A percentile compares a stretch with the other conserved stretches of the same genome.
Conservation (phyloP, 2,329 filamentous ascomycete species). For the Xylariaceae sp. region DNA sequence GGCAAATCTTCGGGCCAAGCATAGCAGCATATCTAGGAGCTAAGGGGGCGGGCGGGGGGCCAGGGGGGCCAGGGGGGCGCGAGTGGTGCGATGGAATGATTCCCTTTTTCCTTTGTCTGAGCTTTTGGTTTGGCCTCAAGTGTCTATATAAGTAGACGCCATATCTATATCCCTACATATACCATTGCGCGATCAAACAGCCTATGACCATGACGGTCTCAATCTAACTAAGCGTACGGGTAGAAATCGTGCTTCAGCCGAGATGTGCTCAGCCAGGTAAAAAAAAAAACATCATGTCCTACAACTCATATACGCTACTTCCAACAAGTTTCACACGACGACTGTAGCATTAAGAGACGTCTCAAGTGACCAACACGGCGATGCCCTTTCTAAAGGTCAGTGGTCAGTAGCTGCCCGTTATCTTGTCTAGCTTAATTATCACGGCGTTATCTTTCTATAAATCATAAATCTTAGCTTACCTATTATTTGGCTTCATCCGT, state of each 20-base stretch:
- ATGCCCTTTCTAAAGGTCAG: not conserved
- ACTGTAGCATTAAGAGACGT: not conserved
- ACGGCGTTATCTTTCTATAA: not conserved
- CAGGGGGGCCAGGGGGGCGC: not conserved
- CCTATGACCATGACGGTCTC: too few relatives aligned
- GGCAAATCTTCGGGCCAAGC: slow-evolving; percentile 8
- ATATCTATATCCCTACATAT: too few relatives aligned
- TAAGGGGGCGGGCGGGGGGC: not conserved
- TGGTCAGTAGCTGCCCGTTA: not conserved
- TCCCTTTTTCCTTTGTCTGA: not conserved
- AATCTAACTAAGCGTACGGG: too few relatives aligned
- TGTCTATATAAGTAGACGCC: too few relatives aligned
- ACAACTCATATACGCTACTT: too few relatives aligned
- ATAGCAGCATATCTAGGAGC: slow-evolving; percentile 9
- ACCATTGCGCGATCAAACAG: too few relatives aligned
- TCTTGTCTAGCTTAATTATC: not conserved
- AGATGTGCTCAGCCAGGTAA: too few relatives aligned
- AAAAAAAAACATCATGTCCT: too few relatives aligned
- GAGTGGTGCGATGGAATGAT: not conserved
- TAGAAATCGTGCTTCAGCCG: too few relatives aligned
- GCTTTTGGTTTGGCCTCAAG: not conserved
- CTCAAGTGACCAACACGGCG: not conserved
- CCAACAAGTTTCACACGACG: too few relatives aligned
- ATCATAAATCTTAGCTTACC: not conserved
- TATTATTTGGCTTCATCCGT: not conserved